phyloP scores from a whole-genome alignment of 2,329 filamentous ascomycete species.

The Colletotrichum neosansevieriae region DNA sequence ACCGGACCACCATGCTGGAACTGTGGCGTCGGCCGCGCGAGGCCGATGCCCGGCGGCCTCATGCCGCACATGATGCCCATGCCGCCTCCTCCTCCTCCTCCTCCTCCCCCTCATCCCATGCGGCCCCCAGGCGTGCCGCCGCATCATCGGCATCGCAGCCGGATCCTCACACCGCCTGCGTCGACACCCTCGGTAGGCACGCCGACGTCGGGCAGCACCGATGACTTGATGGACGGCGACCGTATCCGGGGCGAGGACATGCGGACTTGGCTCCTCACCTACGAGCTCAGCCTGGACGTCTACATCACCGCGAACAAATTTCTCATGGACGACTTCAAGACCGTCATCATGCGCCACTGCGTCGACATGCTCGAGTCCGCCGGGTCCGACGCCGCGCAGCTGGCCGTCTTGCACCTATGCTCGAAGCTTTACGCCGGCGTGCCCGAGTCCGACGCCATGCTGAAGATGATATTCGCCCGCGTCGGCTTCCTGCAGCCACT shows the following conservation, averaged over 20 bases:
- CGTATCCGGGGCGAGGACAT: constrained; percentile 59
- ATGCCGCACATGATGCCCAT: constrained; percentile 38
- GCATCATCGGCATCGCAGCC: constrained; percentile 37
- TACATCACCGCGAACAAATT: constrained; percentile 63
- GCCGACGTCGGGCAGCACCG: constrained; percentile 29
- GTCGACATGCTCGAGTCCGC: constrained; percentile 61
- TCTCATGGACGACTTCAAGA: constrained; percentile 60
- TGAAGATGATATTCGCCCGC: constrained; percentile 62
- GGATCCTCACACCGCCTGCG: constrained; percentile 35
- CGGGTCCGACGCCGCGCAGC: constrained; percentile 55
- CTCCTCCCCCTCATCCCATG: constrained; percentile 21
- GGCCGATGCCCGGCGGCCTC: constrained; percentile 45
- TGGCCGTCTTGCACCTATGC: constrained; percentile 59
- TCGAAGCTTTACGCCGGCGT: constrained; percentile 57
- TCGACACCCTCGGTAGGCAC: constrained; percentile 31
- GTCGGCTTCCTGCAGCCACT: constrained; percentile 61
- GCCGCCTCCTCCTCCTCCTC: background rate
- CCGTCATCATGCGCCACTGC: constrained; percentile 54
- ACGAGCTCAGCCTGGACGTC: constrained; percentile 61
- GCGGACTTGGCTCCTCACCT: constrained; percentile 60
- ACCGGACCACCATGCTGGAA: constrained; percentile 56
- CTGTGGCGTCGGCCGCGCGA: constrained; percentile 51
- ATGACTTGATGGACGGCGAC: constrained; percentile 43
- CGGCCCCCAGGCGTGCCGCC: constrained; percentile 24
- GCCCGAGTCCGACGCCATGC: constrained; percentile 55